Evolutionary conservation across 2,329 filamentous ascomycete species (phyloP), one percentile per base, ranked within the genome.

Genomic region (Reticulascus tulasneorum): DNA sequence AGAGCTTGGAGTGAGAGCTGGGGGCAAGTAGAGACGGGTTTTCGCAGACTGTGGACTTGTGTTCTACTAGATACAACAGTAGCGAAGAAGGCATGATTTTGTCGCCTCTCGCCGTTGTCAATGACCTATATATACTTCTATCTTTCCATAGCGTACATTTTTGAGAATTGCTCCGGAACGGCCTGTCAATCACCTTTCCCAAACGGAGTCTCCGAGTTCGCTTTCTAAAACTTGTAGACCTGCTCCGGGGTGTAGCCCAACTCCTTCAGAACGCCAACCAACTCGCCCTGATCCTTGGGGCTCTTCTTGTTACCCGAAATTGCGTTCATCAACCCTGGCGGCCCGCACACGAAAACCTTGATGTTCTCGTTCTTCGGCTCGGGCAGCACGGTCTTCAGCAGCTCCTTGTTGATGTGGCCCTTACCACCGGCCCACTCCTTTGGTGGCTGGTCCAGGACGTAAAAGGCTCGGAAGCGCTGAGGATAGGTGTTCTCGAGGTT

Each of bases 271-370:
- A 82, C 71, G 46, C 86, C 93, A 8, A 70, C 71, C 48, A 98
- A 73, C 68, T 97, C 91, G 50, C 93, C 93, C 70, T 98, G 93
- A 61, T 98, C 89, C 54, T 78, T 74, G n/a, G 90, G 89, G 66
- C 84, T 93, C 62, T 84, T 82, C 86, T 98, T 97, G 55, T 67
- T 66, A 22, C 93, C 93, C 23, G 85, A 91, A 50, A 97, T 81
- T 41, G 89, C 85, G 64, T 95, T 94, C 80, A 95, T 95, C 74
- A 97, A 61, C 26, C 83, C 86, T 4, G 91, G 90, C 10, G 93
- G 93, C 0, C 91, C 91, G 64, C 91, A 97, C 23, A 98, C 87
- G 56, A 98, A 97, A 45, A 97, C 65, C 80, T 97, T 97, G 71
- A 95, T 82, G 68, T 95, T 93, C 48, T 85, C 85, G 52, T 77